Percentiles rank a stretch among this genome's conserved stretches.
Evolutionary conservation across 2,329 filamentous ascomycete genomes (phyloP).

Genomic region (Bipolaris bicolor): DNA sequence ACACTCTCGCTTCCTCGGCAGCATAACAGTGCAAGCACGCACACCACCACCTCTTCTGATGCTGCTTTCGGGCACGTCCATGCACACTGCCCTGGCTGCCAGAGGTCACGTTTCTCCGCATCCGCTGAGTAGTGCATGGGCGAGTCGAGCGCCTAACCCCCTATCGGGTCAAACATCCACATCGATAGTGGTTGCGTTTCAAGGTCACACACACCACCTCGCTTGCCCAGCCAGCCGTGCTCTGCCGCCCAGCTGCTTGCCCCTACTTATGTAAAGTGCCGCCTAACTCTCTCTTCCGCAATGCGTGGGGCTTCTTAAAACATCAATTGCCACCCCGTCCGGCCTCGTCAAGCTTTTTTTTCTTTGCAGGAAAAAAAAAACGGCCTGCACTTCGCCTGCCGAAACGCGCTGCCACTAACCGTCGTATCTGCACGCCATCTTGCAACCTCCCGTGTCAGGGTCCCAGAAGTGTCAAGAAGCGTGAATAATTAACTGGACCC

Average conservation of each 20-base stretch:
- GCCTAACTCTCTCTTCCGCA: slow-evolving; percentile 16
- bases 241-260: slow-evolving; percentile 19
- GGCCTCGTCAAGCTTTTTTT: slow-evolving; percentile 2
- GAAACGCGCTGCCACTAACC: neutral
- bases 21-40: neutral
- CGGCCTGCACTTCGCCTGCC: neutral
- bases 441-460: slow-evolving; percentile 1
- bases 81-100: slow-evolving; percentile 3
- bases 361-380: neutral
- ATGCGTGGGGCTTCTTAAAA: slow-evolving; percentile 19
- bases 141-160: slow-evolving; percentile 10
- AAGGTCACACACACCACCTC: slow-evolving; percentile 19
- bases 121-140: slow-evolving; percentile 2
- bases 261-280: slow-evolving; percentile 16
- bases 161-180: slow-evolving; percentile 21
- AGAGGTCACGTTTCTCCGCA: neutral
- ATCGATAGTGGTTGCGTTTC: slow-evolving; percentile 22
- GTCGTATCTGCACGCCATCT: too few relatives aligned
- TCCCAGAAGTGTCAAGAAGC: slow-evolving; percentile 5
- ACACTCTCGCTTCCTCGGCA: neutral
- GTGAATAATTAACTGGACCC: slow-evolving; percentile 11
- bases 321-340: slow-evolving; percentile 17
- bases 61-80: slow-evolving; percentile 9
- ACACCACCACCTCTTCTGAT: slow-evolving; percentile 10
- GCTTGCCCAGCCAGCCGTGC: slow-evolving; percentile 22